Conservation (phyloP, 306 rosid species). For the Notholithocarpus densiflorus region DNA sequence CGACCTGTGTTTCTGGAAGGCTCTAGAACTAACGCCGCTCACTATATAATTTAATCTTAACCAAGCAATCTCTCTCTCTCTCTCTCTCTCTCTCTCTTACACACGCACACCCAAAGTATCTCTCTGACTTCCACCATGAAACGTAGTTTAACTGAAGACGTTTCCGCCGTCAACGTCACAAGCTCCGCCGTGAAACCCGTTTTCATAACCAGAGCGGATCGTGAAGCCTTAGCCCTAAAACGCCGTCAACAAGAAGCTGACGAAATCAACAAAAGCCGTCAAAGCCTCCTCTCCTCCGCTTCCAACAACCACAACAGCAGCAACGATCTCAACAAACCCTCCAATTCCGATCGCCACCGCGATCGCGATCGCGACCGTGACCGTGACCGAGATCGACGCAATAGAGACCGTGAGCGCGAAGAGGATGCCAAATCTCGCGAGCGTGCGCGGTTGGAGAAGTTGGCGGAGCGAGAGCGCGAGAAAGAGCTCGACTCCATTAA, state of each 20-base stretch:
- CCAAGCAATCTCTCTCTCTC: background rate
- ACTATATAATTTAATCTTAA: background rate
- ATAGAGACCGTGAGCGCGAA: constrained; percentile 58
- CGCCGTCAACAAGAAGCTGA: constrained; percentile 73
- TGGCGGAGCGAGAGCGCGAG: constrained; percentile 75
- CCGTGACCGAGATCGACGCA: constrained; percentile 30
- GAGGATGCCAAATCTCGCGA: constrained; percentile 64
- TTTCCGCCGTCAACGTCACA: background rate
- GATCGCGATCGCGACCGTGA: constrained; percentile 34
- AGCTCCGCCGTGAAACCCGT: constrained; percentile 38
- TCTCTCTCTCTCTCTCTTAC: background rate
- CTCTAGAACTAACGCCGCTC: background rate
- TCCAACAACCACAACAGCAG: constrained; percentile 26
- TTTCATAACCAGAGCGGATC: constrained; percentile 73
- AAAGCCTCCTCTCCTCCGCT: constrained; percentile 52
- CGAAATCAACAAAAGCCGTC: constrained; percentile 40
- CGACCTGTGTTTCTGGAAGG: background rate
- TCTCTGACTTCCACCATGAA: background rate
- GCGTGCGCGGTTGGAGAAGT: constrained; percentile 56
- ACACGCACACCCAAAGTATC: background rate
- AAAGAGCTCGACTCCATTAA: constrained; percentile 72
- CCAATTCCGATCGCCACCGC: constrained; percentile 16
- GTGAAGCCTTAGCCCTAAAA: constrained; percentile 67
- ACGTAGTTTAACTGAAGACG: constrained; percentile 20
- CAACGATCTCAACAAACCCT: too few relatives aligned